A percentile compares a stretch with the other conserved stretches of the same genome.
Evolutionary conservation across 179 eudicot species (phyloP).

Genomic region (Silene coronaria): DNA sequence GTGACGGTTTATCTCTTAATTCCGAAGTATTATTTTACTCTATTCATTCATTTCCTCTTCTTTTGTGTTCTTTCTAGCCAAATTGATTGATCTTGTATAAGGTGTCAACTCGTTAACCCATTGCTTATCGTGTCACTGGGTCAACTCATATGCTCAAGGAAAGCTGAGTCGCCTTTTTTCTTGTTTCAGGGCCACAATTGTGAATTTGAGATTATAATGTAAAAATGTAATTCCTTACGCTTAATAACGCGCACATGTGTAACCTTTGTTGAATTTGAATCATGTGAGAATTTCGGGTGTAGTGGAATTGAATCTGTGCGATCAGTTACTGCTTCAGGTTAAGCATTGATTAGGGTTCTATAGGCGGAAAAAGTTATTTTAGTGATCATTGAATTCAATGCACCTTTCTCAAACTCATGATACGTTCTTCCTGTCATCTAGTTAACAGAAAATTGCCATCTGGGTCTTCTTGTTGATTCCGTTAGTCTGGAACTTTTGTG

Average conservation of each 20-base stretch:
- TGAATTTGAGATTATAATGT: background rate
- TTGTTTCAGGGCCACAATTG: background rate
- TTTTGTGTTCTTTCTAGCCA: too few relatives aligned
- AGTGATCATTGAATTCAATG: background rate
- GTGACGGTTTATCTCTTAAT: slow-evolving; percentile 86
- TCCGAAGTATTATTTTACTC: slow-evolving; percentile 48
- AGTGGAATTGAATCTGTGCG: background rate
- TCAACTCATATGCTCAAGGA: too few relatives aligned
- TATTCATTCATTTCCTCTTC: background rate
- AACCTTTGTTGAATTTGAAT: background rate
- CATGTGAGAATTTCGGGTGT: background rate
- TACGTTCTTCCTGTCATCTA: background rate
- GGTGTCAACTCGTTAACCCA: too few relatives aligned
- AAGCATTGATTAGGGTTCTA: background rate
- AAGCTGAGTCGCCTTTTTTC: too few relatives aligned
- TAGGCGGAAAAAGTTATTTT: background rate
- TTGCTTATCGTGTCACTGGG: too few relatives aligned
- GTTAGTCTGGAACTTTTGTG: background rate
- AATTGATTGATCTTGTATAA: too few relatives aligned
- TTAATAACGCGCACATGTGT: background rate
- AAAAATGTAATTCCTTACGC: too few relatives aligned
- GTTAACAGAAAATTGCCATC: background rate
- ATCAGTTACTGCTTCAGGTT: background rate
- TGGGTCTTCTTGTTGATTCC: background rate
- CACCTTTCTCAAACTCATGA: background rate